These are phyloP conservation scores for Phymatotrichopsis omnivora DNA, from an alignment of 2,329 filamentous ascomycete genomes.

Conservation along the genomic window DNA sequence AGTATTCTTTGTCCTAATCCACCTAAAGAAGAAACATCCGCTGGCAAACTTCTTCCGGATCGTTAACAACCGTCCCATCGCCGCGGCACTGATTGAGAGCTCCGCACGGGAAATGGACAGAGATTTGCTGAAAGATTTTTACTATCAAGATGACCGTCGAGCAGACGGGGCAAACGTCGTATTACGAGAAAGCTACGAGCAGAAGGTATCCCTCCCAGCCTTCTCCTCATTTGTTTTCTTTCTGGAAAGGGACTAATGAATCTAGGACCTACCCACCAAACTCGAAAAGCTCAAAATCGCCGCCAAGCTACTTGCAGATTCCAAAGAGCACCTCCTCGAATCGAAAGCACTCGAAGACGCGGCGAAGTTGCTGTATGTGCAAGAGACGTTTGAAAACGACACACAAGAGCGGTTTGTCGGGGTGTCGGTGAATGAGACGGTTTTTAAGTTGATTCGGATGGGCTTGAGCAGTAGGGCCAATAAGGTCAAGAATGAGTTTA, in stretches of 20 bases:
- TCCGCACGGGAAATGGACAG: conserved; percentile 69
- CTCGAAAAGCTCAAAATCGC: conserved; percentile 84
- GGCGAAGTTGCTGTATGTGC: conserved; percentile 66
- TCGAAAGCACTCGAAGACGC: conserved; percentile 63
- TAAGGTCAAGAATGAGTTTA: conserved; percentile 86
- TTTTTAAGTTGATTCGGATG: conserved; percentile 74
- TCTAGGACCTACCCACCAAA: conserved; percentile 26
- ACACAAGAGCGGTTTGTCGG: conserved; percentile 60
- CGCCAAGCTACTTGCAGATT: conserved; percentile 70
- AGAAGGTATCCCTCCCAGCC: conserved; percentile 35
- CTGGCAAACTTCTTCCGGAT: conserved; percentile 85
- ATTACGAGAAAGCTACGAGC: conserved; percentile 68
- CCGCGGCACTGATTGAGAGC: conserved; percentile 80
- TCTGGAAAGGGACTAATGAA: background rate
- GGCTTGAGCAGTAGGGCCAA: conserved; percentile 76
- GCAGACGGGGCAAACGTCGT: conserved; percentile 82
- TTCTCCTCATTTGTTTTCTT: background rate
- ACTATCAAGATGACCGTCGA: conserved; percentile 91
- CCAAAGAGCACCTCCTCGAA: conserved; percentile 50
- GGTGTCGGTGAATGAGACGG: conserved; percentile 78
- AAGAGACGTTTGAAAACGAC: conserved; percentile 79
- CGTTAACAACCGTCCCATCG: conserved; percentile 74
- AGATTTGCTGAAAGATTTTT: conserved; percentile 82
- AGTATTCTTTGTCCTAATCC: conserved; percentile 76
- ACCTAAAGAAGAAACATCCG: conserved; percentile 81